Evolutionary conservation across 148 eudicot genomes (phyloP), one percentile per base, ranked within the genome.

Genomic region (Persicaria maculosa): DNA sequence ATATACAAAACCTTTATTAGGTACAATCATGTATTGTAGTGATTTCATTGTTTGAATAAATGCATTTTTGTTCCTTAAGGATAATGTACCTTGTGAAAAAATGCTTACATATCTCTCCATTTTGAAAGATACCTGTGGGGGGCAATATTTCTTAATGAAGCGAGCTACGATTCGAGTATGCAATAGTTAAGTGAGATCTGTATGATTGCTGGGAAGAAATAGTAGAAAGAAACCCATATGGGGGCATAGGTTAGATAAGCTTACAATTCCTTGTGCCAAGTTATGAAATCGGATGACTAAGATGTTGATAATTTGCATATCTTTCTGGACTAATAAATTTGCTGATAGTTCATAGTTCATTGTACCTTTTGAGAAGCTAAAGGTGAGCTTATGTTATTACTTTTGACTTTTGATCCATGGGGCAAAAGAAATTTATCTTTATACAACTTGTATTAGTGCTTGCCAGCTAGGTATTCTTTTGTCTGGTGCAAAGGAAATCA

Each of bases 401-500:
- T 17, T 45, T 45, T 46, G 3, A 47, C 54, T 9, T 14, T 17
- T 71, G 46, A 71, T 46, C 54, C 14, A 71, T 45, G 52, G 25
- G 73, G 54, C 19, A 71, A 52, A 71, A 46, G 17, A 65, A 71
- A 46, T 19, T 17, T 6, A 19, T 71, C 31, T 11, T 9, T 17
- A 31, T 31, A 31, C 40, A 31, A 31, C 40, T 45, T 6, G 45
- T 45, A 52, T 2, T 45, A 45, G 72, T 74, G 80, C 80, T 62
- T 74, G 73, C 78, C 84, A 79, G 84, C 84, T 73, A 44, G 43
- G 20, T 55, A 50, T 65, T 16, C 44, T 74, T 57, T 71, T 71
- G 73, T 64, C 54, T 74, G 50, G 61, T 71, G 53, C 46, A 71
- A 80, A 75, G 45, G 70, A 45, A 68, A 76, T 53, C 22, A 17